phyloP scores from a whole-genome alignment of 148 eudicot species.

The Rhododendron williamsianum region DNA sequence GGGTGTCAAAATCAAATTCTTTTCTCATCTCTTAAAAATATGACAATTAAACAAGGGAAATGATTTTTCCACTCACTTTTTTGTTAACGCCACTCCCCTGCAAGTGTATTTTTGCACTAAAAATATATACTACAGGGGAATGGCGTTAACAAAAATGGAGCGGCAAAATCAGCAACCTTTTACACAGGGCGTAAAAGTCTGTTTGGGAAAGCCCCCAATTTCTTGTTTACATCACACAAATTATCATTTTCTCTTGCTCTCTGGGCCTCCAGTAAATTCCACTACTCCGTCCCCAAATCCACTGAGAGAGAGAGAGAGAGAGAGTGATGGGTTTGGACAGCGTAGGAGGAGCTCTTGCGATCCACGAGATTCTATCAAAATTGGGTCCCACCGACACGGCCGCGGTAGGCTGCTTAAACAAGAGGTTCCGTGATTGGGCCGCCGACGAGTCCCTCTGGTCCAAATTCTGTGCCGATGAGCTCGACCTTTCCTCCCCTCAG shows the following conservation, averaged over 20 bases:
- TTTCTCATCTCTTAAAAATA: too few species aligned
- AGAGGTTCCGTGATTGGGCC: constrained; percentile 39
- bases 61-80: too few species aligned
- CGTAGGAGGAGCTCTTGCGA: constrained; percentile 46
- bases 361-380: constrained; percentile 52
- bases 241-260: not conserved
- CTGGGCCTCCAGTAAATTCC: not conserved
- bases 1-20: too few species aligned
- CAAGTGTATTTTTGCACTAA: too few species aligned
- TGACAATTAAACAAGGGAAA: too few species aligned
- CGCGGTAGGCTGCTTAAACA: constrained; percentile 38
- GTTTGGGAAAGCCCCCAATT: not conserved
- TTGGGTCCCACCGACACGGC: constrained; percentile 53
- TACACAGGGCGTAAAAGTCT: too few species aligned
- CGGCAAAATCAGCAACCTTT: too few species aligned
- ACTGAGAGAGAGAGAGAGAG: not conserved
- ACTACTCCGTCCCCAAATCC: not conserved
- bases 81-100: too few species aligned
- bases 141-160: too few species aligned
- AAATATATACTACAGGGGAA: too few species aligned
- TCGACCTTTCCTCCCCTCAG: constrained; percentile 45
- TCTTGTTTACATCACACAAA: not conserved
- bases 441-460: constrained; percentile 71
- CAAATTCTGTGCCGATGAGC: constrained; percentile 42
- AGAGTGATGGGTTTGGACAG: constrained; percentile 33